A percentile compares a stretch with the other conserved stretches of the same genome.
Conservation (phyloP, 225 moss, liverwort and hornwort species). For the Bryoerythrophyllum caledonicum region DNA sequence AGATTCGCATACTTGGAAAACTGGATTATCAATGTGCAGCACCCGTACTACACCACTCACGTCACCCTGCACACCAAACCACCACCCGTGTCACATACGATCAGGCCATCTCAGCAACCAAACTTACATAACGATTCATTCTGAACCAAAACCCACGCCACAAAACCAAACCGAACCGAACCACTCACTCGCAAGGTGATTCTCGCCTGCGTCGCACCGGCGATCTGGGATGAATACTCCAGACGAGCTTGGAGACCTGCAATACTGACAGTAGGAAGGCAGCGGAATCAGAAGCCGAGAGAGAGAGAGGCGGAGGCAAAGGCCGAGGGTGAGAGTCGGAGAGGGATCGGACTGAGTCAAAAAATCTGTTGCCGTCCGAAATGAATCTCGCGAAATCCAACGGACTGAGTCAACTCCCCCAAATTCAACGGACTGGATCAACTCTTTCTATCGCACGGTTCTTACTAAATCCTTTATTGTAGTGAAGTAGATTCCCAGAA, state of each 20-base stretch:
- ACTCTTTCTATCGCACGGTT: no score
- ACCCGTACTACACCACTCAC: conserved; percentile 98
- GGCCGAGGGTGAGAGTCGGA: no score
- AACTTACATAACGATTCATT: not conserved
- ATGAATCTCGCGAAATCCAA: no score
- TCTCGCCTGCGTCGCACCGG: conserved; percentile 90
- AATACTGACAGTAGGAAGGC: no score
- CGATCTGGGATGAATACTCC: conserved; percentile 79
- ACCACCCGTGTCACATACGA: conserved; percentile 13
- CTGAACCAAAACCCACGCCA: not conserved
- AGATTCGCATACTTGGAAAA: conserved; percentile 77
- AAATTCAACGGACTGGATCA: no score
- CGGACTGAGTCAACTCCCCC: no score
- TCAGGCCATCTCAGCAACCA: not conserved
- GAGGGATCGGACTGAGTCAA: no score
- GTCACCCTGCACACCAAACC: conserved; percentile 66
- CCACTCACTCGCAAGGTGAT: conserved; percentile 83
- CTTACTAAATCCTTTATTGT: no score
- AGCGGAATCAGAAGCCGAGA: no score
- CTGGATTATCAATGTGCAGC: conserved; percentile 96
- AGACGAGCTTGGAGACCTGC: conserved; percentile 96
- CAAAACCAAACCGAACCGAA: not conserved
- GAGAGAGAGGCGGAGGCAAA: no score
- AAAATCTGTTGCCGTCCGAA: no score
- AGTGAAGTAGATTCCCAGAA: no score